Evolutionary conservation across 2,329 filamentous ascomycete genomes (phyloP).

Genomic region (Claviceps pusilla): DNA sequence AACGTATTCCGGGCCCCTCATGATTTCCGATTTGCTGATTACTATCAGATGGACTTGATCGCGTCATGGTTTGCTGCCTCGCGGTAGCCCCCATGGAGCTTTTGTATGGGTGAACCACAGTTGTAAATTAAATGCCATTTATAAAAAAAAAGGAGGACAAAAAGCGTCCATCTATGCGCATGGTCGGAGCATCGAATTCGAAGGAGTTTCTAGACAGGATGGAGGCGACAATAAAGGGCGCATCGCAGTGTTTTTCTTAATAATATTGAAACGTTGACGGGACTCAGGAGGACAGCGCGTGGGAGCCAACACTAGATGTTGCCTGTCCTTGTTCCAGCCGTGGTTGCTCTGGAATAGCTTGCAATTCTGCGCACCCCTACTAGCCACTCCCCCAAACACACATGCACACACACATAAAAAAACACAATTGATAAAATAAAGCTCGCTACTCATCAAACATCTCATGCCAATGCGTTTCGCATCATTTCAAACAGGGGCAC

Average conservation of each 20-base stretch:
- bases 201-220: neutral
- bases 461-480: neutral
- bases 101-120: constrained; percentile 3
- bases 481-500: neutral
- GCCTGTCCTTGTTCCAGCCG: neutral
- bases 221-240: neutral
- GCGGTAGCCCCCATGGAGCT: neutral
- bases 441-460: neutral
- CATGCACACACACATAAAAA: too few species aligned
- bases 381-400: neutral
- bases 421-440: too few species aligned
- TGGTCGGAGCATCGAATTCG: neutral
- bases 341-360: neutral
- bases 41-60: constrained; percentile 5
- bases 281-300: neutral
- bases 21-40: neutral
- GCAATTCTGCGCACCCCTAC: neutral
- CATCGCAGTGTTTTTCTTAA: neutral
- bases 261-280: neutral
- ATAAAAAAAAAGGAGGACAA: neutral
- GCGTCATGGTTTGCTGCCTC: neutral
- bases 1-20: too few species aligned
- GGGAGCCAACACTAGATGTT: too few species aligned
- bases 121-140: constrained; percentile 1
- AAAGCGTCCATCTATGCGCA: neutral